Evolutionary conservation across 2,329 filamentous ascomycete genomes (phyloP), one percentile per base, ranked within the genome.

Genomic region (Pleomassaria siparia): DNA sequence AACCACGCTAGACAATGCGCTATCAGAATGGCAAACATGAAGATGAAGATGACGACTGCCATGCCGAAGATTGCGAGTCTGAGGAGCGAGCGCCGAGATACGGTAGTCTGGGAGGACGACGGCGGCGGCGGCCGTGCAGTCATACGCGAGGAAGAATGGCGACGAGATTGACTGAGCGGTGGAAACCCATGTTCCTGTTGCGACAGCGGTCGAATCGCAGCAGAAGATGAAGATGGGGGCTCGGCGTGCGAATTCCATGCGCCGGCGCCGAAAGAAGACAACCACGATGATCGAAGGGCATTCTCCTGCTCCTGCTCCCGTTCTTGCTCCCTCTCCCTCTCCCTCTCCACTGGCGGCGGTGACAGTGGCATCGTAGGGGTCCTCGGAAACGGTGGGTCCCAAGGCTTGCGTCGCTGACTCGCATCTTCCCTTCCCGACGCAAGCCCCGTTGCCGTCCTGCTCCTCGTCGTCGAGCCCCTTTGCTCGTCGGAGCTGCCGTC

Each of bases 1-100:
- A 65, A 65, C 57, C 55, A 58, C 6, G 59, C 60, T 16, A 67
- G 30, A 20, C 51, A 60, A 36, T 69, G 58, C 16, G 59, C 60
- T 12, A 62, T 39, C n/a, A 67, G 43, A 4, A 60, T 41, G 4
- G 58, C 55, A 42, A 62, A 60, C 0, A 28, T 41, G 2, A 63
- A 49, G n/a, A 63, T 15, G 26, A 55, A 55, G 2, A 60, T 26
- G 2, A 60, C 4, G 26, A 54, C 8, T 8, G 46, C 49, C 20
- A 64, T 37, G 3, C 9, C 28, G 28, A 59, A 22, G 0, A 52
- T 4, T 6, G 44, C 43, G 21, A 21, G 10, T 4, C 7, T 26
- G 5, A 29, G 20, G 18, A 25, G 8, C 9, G 35, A 41, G 26
- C 29, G 25, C 10, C 35, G 20, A 6, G 4, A 22, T 22, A 20